phyloP scores from a whole-genome alignment of 495 filamentous ascomycete species.

The Aspergillus affinis region DNA sequence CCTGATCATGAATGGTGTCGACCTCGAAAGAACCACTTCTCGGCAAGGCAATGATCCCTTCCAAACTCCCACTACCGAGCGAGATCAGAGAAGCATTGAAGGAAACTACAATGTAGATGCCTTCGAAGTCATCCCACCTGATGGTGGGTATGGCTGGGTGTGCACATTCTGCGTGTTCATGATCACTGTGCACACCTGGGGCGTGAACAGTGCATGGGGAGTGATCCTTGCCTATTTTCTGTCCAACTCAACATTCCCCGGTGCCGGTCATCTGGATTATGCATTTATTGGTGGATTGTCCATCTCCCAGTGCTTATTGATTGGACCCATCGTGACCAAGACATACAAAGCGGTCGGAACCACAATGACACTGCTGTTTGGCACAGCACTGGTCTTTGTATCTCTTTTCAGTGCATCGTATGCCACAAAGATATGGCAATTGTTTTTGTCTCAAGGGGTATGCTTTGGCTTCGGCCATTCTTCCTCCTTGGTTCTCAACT shows the following conservation, averaged over 20 bases:
- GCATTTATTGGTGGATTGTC: slow-evolving; percentile 70
- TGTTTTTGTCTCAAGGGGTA: slow-evolving; percentile 70
- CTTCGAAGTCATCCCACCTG: slow-evolving; percentile 30
- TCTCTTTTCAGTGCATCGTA: slow-evolving; percentile 64
- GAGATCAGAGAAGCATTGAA: background rate
- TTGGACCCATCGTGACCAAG: slow-evolving; percentile 58
- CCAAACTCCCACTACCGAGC: background rate
- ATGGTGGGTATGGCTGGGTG: slow-evolving; percentile 64
- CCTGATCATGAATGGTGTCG: background rate
- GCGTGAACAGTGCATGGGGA: slow-evolving; percentile 58
- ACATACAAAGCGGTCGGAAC: slow-evolving; percentile 52
- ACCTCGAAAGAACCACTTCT: background rate
- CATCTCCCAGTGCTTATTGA: slow-evolving; percentile 58
- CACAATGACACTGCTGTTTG: slow-evolving; percentile 51
- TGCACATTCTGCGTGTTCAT: slow-evolving; percentile 51
- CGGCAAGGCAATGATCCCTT: background rate
- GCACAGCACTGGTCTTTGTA: slow-evolving; percentile 52
- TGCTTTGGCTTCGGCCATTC: slow-evolving; percentile 68
- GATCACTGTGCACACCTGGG: slow-evolving; percentile 62
- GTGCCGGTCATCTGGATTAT: slow-evolving; percentile 54
- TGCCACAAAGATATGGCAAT: slow-evolving; percentile 62
- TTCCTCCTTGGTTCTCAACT: slow-evolving; percentile 69
- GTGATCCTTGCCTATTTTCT: slow-evolving; percentile 69
- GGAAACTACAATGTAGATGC: slow-evolving; percentile 10
- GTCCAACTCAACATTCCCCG: slow-evolving; percentile 53